Evolutionary conservation across 1,139 yeast species (phyloP).

Genomic region (Wickerhamomyces sp.): DNA sequence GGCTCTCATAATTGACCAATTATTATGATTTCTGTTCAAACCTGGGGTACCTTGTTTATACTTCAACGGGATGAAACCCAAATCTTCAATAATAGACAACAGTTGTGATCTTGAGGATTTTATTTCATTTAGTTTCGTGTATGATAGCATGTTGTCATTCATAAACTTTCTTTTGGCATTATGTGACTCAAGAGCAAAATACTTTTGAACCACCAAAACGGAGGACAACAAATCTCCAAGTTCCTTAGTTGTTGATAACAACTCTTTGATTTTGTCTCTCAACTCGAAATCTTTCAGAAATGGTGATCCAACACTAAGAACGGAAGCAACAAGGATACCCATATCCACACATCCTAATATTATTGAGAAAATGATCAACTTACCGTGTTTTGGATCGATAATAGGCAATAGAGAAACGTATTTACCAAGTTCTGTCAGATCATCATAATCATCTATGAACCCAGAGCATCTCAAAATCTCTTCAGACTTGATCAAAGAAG

Average conservation of each 20-base stretch:
- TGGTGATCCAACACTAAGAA: conserved; percentile 69
- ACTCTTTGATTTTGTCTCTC: conserved; percentile 55
- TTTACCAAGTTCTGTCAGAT: conserved; percentile 73
- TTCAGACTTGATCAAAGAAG: conserved; percentile 59
- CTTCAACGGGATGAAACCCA: conserved; percentile 63
- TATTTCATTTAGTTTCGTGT: conserved; percentile 63
- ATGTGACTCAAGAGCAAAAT: conserved; percentile 30
- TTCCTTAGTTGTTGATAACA: conserved; percentile 37
- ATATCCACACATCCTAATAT: conserved; percentile 79
- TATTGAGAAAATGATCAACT: conserved; percentile 70
- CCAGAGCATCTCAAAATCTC: conserved; percentile 65
- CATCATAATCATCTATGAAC: conserved; percentile 50
- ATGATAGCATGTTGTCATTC: conserved; percentile 58
- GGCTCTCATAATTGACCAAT: conserved; percentile 52
- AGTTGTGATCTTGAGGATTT: conserved; percentile 66
- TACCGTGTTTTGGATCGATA: conserved; percentile 82
- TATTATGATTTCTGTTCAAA: conserved; percentile 45
- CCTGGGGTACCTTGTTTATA: conserved; percentile 28
- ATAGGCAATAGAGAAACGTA: conserved; percentile 75
- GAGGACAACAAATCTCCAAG: conserved; percentile 75
- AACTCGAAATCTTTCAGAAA: conserved; percentile 58
- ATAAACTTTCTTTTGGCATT: conserved; percentile 45
- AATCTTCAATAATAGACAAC: conserved; percentile 59
- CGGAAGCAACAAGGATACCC: conserved; percentile 71
- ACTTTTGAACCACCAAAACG: conserved; percentile 50